These are phyloP conservation scores for Trichoderma citrinoviride DNA, from an alignment of 2,329 filamentous ascomycete genomes.

Conservation along the genomic window DNA sequence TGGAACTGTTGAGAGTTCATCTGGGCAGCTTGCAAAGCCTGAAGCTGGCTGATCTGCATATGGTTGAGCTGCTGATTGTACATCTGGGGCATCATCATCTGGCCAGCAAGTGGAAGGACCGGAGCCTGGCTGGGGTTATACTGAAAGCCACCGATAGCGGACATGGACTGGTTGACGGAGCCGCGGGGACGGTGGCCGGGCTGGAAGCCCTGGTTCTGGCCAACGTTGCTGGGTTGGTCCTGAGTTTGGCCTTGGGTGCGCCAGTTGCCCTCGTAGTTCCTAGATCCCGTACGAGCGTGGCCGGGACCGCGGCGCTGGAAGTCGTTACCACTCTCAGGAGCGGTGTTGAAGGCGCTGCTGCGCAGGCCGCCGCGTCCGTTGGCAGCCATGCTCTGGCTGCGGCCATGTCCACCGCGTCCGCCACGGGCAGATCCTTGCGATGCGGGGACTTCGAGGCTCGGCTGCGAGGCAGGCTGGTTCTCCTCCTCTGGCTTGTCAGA, in stretches of 20 bases:
- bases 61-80: constrained; percentile 87
- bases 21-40: constrained; percentile 86
- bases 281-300: constrained; percentile 77
- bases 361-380: constrained; percentile 71
- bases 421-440: constrained; percentile 48
- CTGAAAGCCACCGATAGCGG: constrained; percentile 81
- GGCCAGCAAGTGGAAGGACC: constrained; percentile 79
- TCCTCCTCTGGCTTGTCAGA: constrained; percentile 59
- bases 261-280: constrained; percentile 99
- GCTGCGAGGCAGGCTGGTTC: constrained; percentile 36
- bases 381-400: constrained; percentile 89
- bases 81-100: constrained; percentile 83
- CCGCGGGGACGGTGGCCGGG: constrained; percentile 84
- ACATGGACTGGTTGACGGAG: constrained; percentile 84
- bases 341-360: constrained; percentile 57
- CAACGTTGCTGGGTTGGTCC: constrained; percentile 48
- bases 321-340: constrained; percentile 47
- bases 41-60: constrained; percentile 83
- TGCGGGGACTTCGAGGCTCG: constrained; percentile 36
- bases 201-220: constrained; percentile 74
- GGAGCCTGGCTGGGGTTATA: constrained; percentile 79
- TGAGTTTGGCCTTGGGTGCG: constrained; percentile 72
- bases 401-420: constrained; percentile 61
- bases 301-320: constrained; percentile 74
- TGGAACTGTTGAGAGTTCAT: constrained; percentile 74